Evolutionary conservation across 1,284 basidiomycete species (phyloP).

Genomic region (Athelia psychrophila): DNA sequence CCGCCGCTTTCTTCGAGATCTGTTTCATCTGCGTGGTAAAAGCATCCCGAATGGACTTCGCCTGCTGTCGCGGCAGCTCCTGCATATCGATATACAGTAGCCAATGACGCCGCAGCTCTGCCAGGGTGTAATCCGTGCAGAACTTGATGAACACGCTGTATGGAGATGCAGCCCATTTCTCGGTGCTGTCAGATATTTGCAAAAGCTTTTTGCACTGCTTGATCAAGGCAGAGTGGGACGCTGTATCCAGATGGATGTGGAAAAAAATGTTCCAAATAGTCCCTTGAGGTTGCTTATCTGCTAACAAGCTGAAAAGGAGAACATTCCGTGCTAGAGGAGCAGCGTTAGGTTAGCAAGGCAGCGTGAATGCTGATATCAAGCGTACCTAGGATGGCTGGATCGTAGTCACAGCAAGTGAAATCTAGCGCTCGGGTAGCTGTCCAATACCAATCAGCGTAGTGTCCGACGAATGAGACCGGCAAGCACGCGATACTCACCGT

Average conservation of each 20-base stretch:
- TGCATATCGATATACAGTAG: slow-evolving; percentile 26
- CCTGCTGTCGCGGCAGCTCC: slow-evolving; percentile 10
- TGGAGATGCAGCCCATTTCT: slow-evolving; percentile 39
- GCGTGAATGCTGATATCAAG: slow-evolving; percentile 1
- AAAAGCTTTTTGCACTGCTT: slow-evolving; percentile 44
- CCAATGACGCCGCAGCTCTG: slow-evolving; percentile 43
- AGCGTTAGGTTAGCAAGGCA: neutral
- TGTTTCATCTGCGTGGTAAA: slow-evolving; percentile 16
- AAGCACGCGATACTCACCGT: neutral
- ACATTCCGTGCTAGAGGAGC: slow-evolving; percentile 36
- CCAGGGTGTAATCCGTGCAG: slow-evolving; percentile 37
- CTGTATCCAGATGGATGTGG: slow-evolving; percentile 48
- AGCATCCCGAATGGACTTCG: slow-evolving; percentile 12
- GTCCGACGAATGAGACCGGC: no score
- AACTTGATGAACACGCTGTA: slow-evolving; percentile 38
- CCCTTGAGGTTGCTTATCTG: slow-evolving; percentile 23
- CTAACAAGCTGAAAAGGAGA: slow-evolving; percentile 30
- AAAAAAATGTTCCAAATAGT: slow-evolving; percentile 57
- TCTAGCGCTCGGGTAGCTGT: slow-evolving; percentile 41
- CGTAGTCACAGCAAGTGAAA: slow-evolving; percentile 59
- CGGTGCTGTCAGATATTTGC: slow-evolving; percentile 28
- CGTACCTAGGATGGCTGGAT: slow-evolving; percentile 56
- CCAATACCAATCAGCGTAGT: neutral
- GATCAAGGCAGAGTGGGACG: slow-evolving; percentile 34
- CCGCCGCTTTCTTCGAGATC: neutral